A percentile compares a stretch with the other conserved stretches of the same genome.
Evolutionary conservation across 805 yeast species (phyloP).

Genomic region (Wickerhamiella parazyma): DNA sequence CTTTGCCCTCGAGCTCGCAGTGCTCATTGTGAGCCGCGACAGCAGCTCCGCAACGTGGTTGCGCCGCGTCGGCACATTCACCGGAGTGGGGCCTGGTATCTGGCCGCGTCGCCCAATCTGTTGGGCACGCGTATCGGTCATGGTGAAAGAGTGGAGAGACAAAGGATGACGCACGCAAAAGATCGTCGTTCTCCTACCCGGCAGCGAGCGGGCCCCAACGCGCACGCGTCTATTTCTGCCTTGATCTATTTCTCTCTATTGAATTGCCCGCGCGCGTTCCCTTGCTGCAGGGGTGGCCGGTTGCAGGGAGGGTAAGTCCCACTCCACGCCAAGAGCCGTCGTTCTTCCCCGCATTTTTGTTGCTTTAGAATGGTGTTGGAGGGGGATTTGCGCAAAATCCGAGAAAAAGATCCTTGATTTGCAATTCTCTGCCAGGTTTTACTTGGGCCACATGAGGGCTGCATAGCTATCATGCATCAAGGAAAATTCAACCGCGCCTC

Average conservation of each 20-base stretch:
- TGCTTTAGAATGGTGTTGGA: too few relatives aligned
- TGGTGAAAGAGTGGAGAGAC: background rate
- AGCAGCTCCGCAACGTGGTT: constrained; percentile 22
- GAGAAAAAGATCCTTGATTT: too few relatives aligned
- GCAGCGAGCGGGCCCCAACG: background rate
- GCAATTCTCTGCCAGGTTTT: too few relatives aligned
- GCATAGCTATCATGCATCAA: background rate
- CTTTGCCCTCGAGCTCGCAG: constrained; percentile 21
- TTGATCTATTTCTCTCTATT: too few relatives aligned
- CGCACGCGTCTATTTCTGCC: too few relatives aligned
- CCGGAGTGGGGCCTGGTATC: constrained; percentile 11
- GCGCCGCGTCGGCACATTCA: constrained; percentile 10
- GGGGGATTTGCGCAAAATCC: too few relatives aligned
- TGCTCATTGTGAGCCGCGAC: constrained; percentile 23
- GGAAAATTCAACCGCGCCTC: background rate
- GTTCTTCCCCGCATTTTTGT: too few relatives aligned
- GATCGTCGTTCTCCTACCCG: background rate
- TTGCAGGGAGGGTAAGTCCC: too few relatives aligned
- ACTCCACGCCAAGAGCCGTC: too few relatives aligned
- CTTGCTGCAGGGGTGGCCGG: too few relatives aligned
- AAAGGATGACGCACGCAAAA: background rate
- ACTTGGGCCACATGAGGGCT: background rate
- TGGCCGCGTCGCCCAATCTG: constrained; percentile 3
- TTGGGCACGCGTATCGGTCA: background rate
- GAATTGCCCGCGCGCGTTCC: too few relatives aligned